Evolutionary conservation across 2,329 filamentous ascomycete genomes (phyloP).

Genomic region (Xylariales sp.): DNA sequence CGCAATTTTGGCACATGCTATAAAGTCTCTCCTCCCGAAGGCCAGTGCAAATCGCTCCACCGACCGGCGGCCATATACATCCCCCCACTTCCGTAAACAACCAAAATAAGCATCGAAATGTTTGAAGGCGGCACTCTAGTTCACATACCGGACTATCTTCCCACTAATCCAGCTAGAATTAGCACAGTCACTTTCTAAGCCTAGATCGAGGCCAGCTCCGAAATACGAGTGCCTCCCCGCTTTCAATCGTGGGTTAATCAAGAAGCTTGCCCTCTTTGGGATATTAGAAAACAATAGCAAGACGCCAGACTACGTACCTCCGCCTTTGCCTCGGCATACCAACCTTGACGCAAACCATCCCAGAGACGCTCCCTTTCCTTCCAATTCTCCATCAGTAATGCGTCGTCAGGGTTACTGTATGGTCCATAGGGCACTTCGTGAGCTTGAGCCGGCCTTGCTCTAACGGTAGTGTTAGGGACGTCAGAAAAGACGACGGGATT

Average conservation of each 20-base stretch:
- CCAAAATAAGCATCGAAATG: slow-evolving; percentile 1
- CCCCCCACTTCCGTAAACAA: neutral
- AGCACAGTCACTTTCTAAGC: neutral
- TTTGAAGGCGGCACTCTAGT: neutral
- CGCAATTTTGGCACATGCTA: neutral
- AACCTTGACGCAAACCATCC: neutral
- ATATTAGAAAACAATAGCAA: neutral
- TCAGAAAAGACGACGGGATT: neutral
- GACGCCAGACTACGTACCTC: neutral
- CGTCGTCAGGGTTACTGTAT: neutral
- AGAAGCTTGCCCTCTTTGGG: neutral
- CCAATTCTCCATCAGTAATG: neutral
- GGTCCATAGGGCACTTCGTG: neutral
- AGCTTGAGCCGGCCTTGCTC: no score
- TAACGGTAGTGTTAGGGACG: no score
- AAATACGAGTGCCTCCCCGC: neutral
- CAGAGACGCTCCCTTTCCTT: neutral
- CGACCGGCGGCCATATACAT: rapidly evolving
- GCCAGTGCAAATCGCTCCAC: neutral
- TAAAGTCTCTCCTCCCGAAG: neutral
- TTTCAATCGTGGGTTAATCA: neutral
- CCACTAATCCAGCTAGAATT: slow-evolving; percentile 15
- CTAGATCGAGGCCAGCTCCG: no score
- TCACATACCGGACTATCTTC: neutral
- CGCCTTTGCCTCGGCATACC: no score